Conservation (phyloP, 306 rosid species). For the Dryas alaskensis region DNA sequence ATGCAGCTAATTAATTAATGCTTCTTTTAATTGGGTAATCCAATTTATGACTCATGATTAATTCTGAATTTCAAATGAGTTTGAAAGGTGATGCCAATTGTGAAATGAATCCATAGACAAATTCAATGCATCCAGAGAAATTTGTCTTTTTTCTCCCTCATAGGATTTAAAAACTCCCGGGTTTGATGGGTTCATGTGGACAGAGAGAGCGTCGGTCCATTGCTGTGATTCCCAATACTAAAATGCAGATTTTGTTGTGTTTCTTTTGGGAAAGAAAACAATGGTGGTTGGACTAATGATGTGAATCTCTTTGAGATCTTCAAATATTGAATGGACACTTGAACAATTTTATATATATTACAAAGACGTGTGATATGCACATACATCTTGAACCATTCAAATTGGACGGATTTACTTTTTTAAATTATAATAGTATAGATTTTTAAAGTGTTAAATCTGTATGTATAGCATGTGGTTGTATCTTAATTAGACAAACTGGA, state of each 20-base stretch:
- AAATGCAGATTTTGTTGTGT: not conserved
- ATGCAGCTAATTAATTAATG: not conserved
- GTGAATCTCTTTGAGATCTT: not conserved
- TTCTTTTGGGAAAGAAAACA: not conserved
- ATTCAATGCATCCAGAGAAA: not conserved
- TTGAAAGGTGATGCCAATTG: not conserved
- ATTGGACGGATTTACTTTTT: no score
- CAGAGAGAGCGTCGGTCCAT: no score
- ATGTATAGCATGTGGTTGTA: no score
- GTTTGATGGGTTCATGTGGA: not conserved
- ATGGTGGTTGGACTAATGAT: not conserved
- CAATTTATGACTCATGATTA: not conserved
- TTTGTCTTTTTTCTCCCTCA: not conserved
- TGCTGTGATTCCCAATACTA: not conserved
- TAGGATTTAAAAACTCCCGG: not conserved
- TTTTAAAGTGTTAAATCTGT: no score
- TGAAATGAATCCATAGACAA: not conserved
- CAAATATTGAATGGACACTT: not conserved
- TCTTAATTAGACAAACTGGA: not conserved
- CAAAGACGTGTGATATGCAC: no score
- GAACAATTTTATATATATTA: no score
- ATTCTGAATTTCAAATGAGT: not conserved
- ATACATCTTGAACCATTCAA: no score
- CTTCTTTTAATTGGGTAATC: not conserved
- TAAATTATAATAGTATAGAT: no score